These are phyloP conservation scores for Elaeagnus macrophylla DNA, from an alignment of 306 rosid genomes.

Conservation along the genomic window DNA sequence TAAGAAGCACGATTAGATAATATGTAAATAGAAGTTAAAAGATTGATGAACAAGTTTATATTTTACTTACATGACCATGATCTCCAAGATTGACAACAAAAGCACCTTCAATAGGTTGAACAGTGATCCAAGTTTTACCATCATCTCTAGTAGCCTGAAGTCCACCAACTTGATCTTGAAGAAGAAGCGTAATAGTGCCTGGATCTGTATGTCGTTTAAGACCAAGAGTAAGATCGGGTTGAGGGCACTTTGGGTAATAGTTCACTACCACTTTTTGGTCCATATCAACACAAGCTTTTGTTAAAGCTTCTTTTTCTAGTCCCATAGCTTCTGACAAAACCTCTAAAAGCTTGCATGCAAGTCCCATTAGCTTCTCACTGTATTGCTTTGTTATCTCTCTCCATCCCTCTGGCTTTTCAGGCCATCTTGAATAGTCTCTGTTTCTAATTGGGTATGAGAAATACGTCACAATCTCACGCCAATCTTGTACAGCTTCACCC, in stretches of 20 bases:
- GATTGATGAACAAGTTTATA: no score
- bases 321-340: conserved; percentile 88
- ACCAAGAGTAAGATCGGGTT: conserved; percentile 84
- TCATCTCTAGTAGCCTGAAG: conserved; percentile 79
- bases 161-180: conserved; percentile 88
- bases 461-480: conserved; percentile 74
- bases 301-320: conserved; percentile 61
- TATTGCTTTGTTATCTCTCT: conserved; percentile 43
- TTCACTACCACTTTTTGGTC: conserved; percentile 45
- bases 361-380: conserved; percentile 61
- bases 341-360: conserved; percentile 64
- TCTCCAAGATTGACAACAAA: conserved; percentile 93
- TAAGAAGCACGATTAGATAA: no score
- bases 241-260: conserved; percentile 81
- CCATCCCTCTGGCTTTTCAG: conserved; percentile 81
- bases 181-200: conserved; percentile 76
- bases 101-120: conserved; percentile 73
- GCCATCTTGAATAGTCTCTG: conserved; percentile 72
- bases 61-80: conserved; percentile 61
- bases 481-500: conserved; percentile 73
- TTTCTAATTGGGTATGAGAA: conserved; percentile 48
- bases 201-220: conserved; percentile 89
- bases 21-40: no score
- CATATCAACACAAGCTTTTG: conserved; percentile 58
- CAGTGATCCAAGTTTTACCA: conserved; percentile 82